phyloP scores from a whole-genome alignment of 164 flowering plant genomes.

The Dillenia suffruticosa region DNA sequence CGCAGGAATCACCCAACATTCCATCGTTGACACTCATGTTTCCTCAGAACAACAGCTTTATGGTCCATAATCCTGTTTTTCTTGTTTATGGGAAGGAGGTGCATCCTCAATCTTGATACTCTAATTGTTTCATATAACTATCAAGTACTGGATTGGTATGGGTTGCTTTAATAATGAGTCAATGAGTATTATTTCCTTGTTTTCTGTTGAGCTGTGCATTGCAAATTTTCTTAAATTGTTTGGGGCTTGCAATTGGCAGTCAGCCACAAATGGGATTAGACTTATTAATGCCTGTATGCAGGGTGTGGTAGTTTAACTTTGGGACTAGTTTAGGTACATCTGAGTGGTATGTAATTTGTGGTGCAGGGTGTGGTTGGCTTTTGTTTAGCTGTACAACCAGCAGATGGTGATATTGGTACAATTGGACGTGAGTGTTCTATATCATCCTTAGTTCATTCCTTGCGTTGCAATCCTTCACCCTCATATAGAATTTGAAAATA shows the following conservation, averaged over 20 bases:
- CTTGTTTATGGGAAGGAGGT: constrained; percentile 49
- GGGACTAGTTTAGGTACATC: too few species aligned
- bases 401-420: constrained; percentile 48
- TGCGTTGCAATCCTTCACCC: background rate
- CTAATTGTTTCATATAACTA: background rate
- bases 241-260: too few species aligned
- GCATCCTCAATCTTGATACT: background rate
- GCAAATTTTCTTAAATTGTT: too few species aligned
- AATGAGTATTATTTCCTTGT: background rate
- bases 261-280: too few species aligned
- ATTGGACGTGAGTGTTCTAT: constrained; percentile 63
- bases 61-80: constrained; percentile 56
- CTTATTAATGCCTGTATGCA: too few species aligned
- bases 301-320: too few species aligned
- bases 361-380: constrained; percentile 66
- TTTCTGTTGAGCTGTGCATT: too few species aligned
- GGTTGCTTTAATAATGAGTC: background rate
- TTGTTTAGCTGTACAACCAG: constrained; percentile 76
- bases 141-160: background rate
- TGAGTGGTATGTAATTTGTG: constrained; percentile 3
- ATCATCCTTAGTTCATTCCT: constrained; percentile 1
- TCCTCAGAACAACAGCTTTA: constrained; percentile 58
- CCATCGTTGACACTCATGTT: constrained; percentile 62
- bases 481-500: too few species aligned
- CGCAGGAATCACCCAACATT: constrained; percentile 34